phyloP scores from a whole-genome alignment of 1,284 basidiomycete species.

The Moniliophthora roreri region DNA sequence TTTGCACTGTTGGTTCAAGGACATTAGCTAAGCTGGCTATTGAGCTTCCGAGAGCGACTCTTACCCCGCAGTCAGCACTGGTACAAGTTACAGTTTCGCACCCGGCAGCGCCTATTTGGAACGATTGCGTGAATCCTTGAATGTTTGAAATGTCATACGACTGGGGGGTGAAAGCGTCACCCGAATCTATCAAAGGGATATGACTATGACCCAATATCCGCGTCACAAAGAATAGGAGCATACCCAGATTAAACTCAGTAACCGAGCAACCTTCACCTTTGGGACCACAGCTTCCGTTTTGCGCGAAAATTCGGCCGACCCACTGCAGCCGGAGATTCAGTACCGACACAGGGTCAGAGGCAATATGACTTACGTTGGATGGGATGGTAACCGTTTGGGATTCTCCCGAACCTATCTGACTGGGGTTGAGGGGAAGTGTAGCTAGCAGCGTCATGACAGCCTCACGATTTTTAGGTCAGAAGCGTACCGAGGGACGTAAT shows the following conservation, averaged over 20 bases:
- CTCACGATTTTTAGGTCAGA: too few species aligned
- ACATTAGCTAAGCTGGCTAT: not conserved
- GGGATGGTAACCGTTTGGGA: conserved; percentile 31
- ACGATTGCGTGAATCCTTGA: conserved; percentile 40
- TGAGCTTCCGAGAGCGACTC: not conserved
- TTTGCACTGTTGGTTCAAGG: conserved; percentile 21
- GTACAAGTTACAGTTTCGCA: conserved; percentile 39
- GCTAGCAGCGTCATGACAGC: not conserved
- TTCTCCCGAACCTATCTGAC: conserved; percentile 23
- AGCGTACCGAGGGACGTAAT: too few species aligned
- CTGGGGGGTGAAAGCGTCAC: conserved; percentile 32
- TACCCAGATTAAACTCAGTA: conserved; percentile 36
- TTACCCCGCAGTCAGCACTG: conserved; percentile 31
- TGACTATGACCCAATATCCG: not conserved
- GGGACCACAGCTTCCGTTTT: conserved; percentile 33
- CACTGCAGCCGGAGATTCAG: too few species aligned
- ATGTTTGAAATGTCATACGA: conserved; percentile 45
- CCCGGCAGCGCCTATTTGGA: conserved; percentile 32
- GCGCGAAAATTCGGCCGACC: conserved; percentile 39
- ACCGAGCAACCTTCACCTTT: conserved; percentile 37
- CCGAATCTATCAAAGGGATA: conserved; percentile 27
- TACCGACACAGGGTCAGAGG: not conserved
- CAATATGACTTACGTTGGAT: conserved; percentile 22
- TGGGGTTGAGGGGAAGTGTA: conserved; percentile 31
- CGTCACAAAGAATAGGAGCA: too few species aligned